phyloP scores from a whole-genome alignment of 768 basidiomycete genomes.

The Psilocybe sp. region DNA sequence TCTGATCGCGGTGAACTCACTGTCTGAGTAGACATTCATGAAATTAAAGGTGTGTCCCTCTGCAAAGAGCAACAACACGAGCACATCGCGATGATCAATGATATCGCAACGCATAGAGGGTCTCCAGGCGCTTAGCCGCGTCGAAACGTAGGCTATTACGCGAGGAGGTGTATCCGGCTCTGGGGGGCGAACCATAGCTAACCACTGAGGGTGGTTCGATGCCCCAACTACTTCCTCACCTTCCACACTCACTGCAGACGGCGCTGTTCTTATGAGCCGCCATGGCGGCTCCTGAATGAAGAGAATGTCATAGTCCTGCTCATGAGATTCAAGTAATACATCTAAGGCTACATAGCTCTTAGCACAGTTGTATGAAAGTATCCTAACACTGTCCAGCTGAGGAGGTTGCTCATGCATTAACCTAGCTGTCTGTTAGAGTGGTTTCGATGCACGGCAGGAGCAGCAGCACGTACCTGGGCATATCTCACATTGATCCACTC shows the following conservation, averaged over 20 bases:
- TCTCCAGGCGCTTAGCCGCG: not conserved
- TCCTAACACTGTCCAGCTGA: not conserved
- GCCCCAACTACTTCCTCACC: not conserved
- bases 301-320: not conserved
- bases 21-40: too few relatives aligned
- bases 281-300: constrained; percentile 1
- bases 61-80: too few relatives aligned
- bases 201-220: not conserved
- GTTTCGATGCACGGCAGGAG: too few relatives aligned
- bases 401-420: too few relatives aligned
- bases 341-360: not conserved
- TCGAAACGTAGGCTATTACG: not conserved
- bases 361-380: not conserved
- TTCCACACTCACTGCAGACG: not conserved
- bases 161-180: not conserved
- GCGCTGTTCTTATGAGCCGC: not conserved
- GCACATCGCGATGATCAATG: too few relatives aligned
- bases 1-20: too few relatives aligned
- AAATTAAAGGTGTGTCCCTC: too few relatives aligned
- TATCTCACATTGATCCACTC: too few relatives aligned
- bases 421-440: too few relatives aligned
- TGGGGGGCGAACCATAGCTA: not conserved
- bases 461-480: too few relatives aligned
- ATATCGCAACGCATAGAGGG: constrained; percentile 1
- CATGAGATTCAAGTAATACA: not conserved